phyloP scores from a whole-genome alignment of 106 monocot genomes.

The Allium sativum region DNA sequence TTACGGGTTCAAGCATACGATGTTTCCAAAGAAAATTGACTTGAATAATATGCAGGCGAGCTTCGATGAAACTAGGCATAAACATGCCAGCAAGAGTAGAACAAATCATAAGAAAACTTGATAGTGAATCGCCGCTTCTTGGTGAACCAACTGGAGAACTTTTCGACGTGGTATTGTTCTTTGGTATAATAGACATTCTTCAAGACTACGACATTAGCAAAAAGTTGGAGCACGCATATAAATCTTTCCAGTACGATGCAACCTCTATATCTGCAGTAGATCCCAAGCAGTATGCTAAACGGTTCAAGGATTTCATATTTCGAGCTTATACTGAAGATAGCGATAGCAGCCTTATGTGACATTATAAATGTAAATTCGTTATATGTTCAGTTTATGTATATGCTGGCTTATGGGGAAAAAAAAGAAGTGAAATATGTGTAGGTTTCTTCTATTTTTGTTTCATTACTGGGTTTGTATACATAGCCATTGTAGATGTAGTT shows the following conservation, averaged over 20 bases:
- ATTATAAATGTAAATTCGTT: not conserved
- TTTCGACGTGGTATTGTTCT: constrained; percentile 57
- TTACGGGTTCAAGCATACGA: not conserved
- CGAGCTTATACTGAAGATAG: constrained; percentile 50
- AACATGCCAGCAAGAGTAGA: constrained; percentile 75
- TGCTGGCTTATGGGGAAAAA: not conserved
- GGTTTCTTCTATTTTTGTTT: not conserved
- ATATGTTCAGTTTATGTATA: not conserved
- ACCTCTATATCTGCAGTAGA: constrained; percentile 85
- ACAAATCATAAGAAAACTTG: constrained; percentile 24
- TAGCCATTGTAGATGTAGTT: too few relatives aligned
- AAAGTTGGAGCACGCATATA: constrained; percentile 81
- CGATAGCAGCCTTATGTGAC: not conserved
- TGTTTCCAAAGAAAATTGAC: not conserved
- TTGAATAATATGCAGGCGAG: constrained; percentile 22
- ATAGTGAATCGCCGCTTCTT: constrained; percentile 27
- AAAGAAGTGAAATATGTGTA: not conserved
- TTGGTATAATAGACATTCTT: constrained; percentile 90
- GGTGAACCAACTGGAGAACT: constrained; percentile 63
- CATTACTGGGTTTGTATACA: not conserved
- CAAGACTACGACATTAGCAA: constrained; percentile 91
- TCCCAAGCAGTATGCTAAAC: constrained; percentile 57
- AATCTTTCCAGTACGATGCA: constrained; percentile 74
- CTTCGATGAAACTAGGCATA: constrained; percentile 40
- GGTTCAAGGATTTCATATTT: constrained; percentile 68